A percentile compares a stretch with the other conserved stretches of the same genome.
These are phyloP conservation scores for Farysia itapuensis DNA, from an alignment of 1,284 basidiomycete species.

Conservation along the genomic window DNA sequence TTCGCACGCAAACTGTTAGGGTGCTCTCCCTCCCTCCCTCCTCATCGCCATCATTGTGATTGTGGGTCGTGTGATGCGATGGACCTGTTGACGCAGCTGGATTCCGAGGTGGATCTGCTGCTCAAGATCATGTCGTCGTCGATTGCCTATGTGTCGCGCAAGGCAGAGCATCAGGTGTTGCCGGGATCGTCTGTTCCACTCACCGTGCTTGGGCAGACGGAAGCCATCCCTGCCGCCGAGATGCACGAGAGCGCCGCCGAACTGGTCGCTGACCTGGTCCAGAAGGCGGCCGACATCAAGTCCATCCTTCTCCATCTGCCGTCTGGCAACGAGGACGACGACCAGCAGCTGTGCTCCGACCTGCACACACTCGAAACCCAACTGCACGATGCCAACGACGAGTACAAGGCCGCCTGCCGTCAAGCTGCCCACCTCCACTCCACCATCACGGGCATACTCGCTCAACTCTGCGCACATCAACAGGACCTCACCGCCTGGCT, in stretches of 20 bases:
- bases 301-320: conserved; percentile 30
- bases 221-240: conserved; percentile 19
- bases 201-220: conserved; percentile 38
- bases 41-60: too few species aligned
- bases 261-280: conserved; percentile 35
- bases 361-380: conserved; percentile 6
- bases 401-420: conserved; percentile 15
- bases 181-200: conserved; percentile 32
- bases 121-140: conserved; percentile 50
- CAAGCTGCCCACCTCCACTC: conserved; percentile 5
- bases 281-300: conserved; percentile 30
- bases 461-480: neutral
- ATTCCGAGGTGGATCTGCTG: conserved; percentile 35
- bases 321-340: conserved; percentile 2
- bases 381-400: conserved; percentile 14
- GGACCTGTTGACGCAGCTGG: conserved; percentile 42
- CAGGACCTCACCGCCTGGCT: neutral
- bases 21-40: too few species aligned
- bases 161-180: conserved; percentile 24
- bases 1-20: too few species aligned
- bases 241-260: conserved; percentile 24
- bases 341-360: conserved; percentile 5
- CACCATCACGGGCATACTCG: neutral
- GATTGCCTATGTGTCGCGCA: conserved; percentile 42
- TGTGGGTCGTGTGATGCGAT: too few species aligned